Evolutionary conservation across 805 yeast genomes (phyloP).

Genomic region (Pichia gijzeniarum): DNA sequence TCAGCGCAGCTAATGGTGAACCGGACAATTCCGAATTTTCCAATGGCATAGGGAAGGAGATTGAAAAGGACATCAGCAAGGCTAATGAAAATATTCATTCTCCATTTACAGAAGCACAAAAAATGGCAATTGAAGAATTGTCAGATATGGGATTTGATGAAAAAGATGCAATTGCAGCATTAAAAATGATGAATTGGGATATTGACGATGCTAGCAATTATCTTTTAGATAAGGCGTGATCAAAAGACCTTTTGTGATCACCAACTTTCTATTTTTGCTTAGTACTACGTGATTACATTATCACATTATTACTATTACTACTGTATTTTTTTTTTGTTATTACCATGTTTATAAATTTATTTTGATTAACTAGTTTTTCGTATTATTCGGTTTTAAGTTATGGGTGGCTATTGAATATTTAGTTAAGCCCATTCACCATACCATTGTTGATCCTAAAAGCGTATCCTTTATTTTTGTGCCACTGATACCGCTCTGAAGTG

Average conservation of each 20-base stretch:
- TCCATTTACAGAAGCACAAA: constrained; percentile 24
- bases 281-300: not conserved
- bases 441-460: not conserved
- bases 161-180: constrained; percentile 59
- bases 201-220: constrained; percentile 83
- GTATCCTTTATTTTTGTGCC: constrained; percentile 5
- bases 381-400: constrained; percentile 35
- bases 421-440: constrained; percentile 27
- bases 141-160: constrained; percentile 85
- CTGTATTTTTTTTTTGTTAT: constrained; percentile 40
- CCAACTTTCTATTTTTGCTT: too few relatives aligned
- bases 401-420: too few relatives aligned
- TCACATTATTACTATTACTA: constrained; percentile 13
- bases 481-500: not conserved
- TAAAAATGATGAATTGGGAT: constrained; percentile 64
- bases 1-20: constrained; percentile 6
- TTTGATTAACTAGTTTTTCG: constrained; percentile 38
- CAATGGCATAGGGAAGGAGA: not conserved
- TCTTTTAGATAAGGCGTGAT: constrained; percentile 63
- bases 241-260: too few relatives aligned
- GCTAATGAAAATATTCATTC: constrained; percentile 4
- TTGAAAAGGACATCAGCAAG: not conserved
- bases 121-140: constrained; percentile 64
- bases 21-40: not conserved
- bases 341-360: constrained; percentile 37